Evolutionary conservation across 768 basidiomycete genomes (phyloP), one percentile per base, ranked within the genome.

Genomic region (Naematelia encephala): DNA sequence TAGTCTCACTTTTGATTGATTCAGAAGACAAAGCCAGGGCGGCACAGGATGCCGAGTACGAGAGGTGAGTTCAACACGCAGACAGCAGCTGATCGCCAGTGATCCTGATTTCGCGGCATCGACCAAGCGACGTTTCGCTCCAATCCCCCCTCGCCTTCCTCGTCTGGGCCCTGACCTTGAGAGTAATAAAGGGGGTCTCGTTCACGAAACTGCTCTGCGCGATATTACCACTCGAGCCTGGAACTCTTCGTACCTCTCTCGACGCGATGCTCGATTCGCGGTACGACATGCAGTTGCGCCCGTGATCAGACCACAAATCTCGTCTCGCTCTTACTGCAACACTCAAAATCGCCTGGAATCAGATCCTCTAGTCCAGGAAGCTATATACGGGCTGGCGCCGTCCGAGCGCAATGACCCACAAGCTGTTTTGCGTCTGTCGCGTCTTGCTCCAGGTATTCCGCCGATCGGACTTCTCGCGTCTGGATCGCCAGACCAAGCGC

Each of bases 271-370:
- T 64, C 86, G 85, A 64, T 96, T 91, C 87, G 90, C 87, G 77
- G 81, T 89, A 16, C 90, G 90, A n/a, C 80, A 86, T 8, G 91
- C 81, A 5, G 83, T 91, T 28, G 94, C 94, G 0, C 94, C 94
- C 2, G 84, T 89, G 0, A 87, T 96, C 60, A 74, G 83, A 25
- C 78, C 88, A 60, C 81, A 84, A 63, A 90, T 87, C 70, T 82
- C 84, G 42, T 84, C 90, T 73, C 85, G 91, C 47, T 83, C 86
- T 4, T 96, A 90, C 79, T 69, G 88, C 28, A 89, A 94, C 70
- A 80, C 80, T 39, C 86, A 89, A 77, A 75, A 27, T 79, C 81
- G 56, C 23, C 54, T 85, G 14, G 73, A 83, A 3, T 87, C 87
- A 48, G 87, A 86, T 43, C 86, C 89, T n/a, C 60, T 86, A 51